These are phyloP conservation scores for Oryza australiensis DNA, from an alignment of 176 grass and related monocot species.

Conservation along the genomic window DNA sequence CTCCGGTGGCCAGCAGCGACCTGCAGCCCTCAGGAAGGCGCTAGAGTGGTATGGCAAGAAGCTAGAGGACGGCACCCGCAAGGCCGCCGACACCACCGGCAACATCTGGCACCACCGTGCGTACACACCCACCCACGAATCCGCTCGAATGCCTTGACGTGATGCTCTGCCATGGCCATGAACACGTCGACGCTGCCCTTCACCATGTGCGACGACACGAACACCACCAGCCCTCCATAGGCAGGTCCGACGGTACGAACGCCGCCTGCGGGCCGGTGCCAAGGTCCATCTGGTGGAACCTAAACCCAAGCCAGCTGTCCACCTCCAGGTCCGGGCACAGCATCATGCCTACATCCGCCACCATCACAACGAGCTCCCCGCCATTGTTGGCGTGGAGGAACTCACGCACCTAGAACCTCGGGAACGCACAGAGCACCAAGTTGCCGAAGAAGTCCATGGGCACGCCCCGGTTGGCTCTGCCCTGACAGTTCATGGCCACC, in stretches of 20 bases:
- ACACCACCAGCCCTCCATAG: constrained; percentile 16
- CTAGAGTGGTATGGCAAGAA: constrained; percentile 59
- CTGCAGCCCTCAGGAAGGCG: constrained; percentile 47
- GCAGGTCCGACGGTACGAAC: not conserved
- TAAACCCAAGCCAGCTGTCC: constrained; percentile 42
- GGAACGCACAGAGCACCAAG: constrained; percentile 44
- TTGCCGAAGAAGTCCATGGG: constrained; percentile 45
- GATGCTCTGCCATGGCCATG: constrained; percentile 7
- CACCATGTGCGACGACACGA: not conserved
- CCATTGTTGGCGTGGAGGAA: not conserved
- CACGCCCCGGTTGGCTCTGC: constrained; percentile 5
- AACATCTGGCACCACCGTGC: constrained; percentile 77
- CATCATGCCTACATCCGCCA: constrained; percentile 1
- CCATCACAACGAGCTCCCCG: constrained; percentile 24
- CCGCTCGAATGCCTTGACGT: not conserved
- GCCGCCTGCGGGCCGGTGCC: constrained; percentile 18
- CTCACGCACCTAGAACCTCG: constrained; percentile 11
- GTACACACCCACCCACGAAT: not conserved
- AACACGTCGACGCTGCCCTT: constrained; percentile 23
- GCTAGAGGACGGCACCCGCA: constrained; percentile 62
- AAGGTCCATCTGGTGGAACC: constrained; percentile 34
- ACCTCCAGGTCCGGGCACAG: constrained; percentile 28
- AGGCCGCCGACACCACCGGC: constrained; percentile 63
- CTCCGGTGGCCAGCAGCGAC: not conserved
- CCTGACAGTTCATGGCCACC: constrained; percentile 39